Percentiles rank a stretch among this genome's conserved stretches.
phyloP scores from a whole-genome alignment of 2,329 filamentous ascomycete genomes.

The Teratosphaeria destructans region DNA sequence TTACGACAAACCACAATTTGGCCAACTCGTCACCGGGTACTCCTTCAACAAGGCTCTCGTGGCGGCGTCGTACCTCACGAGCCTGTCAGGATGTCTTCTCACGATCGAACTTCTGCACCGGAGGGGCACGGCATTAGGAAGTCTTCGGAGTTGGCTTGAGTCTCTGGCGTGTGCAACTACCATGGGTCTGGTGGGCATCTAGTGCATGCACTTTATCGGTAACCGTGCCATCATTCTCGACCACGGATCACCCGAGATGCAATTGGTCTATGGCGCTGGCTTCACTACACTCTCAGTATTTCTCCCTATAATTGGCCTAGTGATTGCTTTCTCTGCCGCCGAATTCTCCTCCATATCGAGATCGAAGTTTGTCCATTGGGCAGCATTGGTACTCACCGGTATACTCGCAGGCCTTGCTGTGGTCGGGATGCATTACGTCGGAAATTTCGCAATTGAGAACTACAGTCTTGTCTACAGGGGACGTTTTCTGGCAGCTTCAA shows the following conservation, averaged over 20 bases:
- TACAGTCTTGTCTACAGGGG: conserved; percentile 55
- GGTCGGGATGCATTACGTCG: conserved; percentile 79
- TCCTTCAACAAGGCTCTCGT: conserved; percentile 50
- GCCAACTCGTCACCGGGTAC: not conserved
- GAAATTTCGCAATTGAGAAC: conserved; percentile 73
- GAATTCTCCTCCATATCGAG: conserved; percentile 32
- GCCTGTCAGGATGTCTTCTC: conserved; percentile 64
- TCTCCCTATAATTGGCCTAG: conserved; percentile 64
- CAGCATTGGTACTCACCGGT: conserved; percentile 46
- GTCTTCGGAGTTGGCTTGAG: conserved; percentile 28
- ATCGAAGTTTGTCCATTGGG: conserved; percentile 20
- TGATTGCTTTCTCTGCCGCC: conserved; percentile 60
- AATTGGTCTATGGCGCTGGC: conserved; percentile 62
- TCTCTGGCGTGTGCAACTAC: conserved; percentile 32
- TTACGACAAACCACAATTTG: not conserved
- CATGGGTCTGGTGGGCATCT: conserved; percentile 41
- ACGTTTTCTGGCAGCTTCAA: conserved; percentile 55
- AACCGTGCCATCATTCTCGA: conserved; percentile 68
- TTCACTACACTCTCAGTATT: conserved; percentile 72
- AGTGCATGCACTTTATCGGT: conserved; percentile 66
- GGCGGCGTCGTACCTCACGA: conserved; percentile 57
- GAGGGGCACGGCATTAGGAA: conserved; percentile 21
- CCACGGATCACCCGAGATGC: conserved; percentile 49
- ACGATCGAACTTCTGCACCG: conserved; percentile 75
- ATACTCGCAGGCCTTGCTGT: conserved; percentile 63